A percentile compares a stretch with the other conserved stretches of the same genome.
Evolutionary conservation across 2,329 filamentous ascomycete species (phyloP).

Genomic region (Drechslera avenae): DNA sequence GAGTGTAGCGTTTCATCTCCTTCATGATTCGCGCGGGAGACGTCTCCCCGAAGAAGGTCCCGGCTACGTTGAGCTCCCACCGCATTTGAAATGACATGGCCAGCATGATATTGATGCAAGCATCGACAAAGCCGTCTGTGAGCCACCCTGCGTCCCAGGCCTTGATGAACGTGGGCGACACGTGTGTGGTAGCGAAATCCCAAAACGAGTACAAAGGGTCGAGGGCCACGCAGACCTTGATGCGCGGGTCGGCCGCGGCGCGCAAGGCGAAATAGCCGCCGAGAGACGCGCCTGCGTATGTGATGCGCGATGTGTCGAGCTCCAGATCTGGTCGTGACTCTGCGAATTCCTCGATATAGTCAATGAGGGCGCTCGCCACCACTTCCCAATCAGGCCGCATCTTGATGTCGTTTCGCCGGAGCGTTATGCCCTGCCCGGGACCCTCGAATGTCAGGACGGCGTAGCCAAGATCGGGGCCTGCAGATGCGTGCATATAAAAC

Average conservation of each 20-base stretch:
- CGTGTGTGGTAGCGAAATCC: constrained; percentile 21
- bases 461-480: constrained; percentile 43
- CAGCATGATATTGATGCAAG: not conserved
- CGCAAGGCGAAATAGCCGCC: constrained; percentile 57
- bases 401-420: constrained; percentile 24
- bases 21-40: no score
- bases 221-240: constrained; percentile 53
- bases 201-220: constrained; percentile 48
- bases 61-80: not conserved
- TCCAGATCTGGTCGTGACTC: constrained; percentile 8
- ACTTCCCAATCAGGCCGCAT: constrained; percentile 33
- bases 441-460: constrained; percentile 55
- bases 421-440: constrained; percentile 52
- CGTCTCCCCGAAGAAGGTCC: no score
- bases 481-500: constrained; percentile 51
- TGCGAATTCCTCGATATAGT: constrained; percentile 3
- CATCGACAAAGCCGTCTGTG: not conserved
- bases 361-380: constrained; percentile 31
- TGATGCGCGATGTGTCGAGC: constrained; percentile 48
- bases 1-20: no score
- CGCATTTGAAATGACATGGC: not conserved
- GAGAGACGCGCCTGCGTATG: constrained; percentile 49
- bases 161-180: constrained; percentile 8
- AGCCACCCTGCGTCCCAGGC: constrained; percentile 11
- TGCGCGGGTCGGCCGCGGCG: constrained; percentile 48